phyloP scores from a whole-genome alignment of 768 basidiomycete genomes.

The Kwoniella pini region DNA sequence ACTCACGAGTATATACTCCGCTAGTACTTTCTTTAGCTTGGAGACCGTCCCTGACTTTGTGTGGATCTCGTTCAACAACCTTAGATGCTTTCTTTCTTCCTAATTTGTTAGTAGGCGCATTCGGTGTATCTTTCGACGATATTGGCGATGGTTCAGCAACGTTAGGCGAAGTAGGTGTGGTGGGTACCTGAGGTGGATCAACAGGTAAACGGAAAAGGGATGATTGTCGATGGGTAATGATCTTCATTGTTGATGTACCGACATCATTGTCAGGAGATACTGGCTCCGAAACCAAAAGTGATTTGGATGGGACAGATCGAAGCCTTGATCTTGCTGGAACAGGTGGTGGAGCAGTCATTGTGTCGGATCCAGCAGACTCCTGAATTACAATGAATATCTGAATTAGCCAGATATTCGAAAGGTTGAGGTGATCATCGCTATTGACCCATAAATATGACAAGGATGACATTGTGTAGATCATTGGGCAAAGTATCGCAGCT shows the following conservation, averaged over 20 bases:
- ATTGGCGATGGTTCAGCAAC: neutral
- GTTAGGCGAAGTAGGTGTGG: slow-evolving; percentile 3
- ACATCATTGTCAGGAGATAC: neutral
- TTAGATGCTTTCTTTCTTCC: slow-evolving; percentile 9
- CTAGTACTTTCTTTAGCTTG: slow-evolving; percentile 12
- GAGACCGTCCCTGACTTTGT: slow-evolving; percentile 22
- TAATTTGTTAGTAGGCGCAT: neutral
- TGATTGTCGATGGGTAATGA: slow-evolving; percentile 7
- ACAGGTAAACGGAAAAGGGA: slow-evolving; percentile 15
- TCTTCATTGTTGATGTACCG: slow-evolving; percentile 2
- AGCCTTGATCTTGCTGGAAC: slow-evolving; percentile 21
- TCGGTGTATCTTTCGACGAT: neutral
- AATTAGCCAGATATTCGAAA: neutral
- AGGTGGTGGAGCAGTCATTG: slow-evolving; percentile 19
- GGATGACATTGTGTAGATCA: too few relatives aligned
- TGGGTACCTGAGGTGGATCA: slow-evolving; percentile 4
- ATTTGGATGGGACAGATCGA: slow-evolving; percentile 9
- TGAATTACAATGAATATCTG: neutral
- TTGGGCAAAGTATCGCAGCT: too few relatives aligned
- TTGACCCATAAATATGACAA: too few relatives aligned
- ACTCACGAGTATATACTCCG: slow-evolving; percentile 34
- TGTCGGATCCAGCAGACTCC: slow-evolving; percentile 2
- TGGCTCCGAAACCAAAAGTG: neutral
- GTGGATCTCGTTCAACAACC: slow-evolving; percentile 17
- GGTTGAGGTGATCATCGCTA: neutral